Evolutionary conservation across 2,329 filamentous ascomycete species (phyloP).

Genomic region (Emergomyces orientalis): DNA sequence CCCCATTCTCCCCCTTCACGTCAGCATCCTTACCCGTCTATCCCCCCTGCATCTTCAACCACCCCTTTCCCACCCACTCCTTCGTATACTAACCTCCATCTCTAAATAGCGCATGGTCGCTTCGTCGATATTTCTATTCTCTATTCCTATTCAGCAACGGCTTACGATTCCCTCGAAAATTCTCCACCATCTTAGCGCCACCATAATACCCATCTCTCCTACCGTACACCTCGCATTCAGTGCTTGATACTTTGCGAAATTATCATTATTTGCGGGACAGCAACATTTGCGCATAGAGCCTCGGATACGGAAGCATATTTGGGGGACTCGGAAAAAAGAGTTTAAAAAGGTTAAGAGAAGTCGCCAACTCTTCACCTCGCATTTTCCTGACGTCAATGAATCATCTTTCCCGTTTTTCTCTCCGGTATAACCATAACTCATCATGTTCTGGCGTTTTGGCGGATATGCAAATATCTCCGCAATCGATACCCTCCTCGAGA

Average conservation of each 20-base stretch:
- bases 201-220: not conserved
- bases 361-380: not conserved
- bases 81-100: conserved; percentile 14
- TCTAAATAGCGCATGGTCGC: conserved; percentile 22
- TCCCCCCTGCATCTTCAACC: not conserved
- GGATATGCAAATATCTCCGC: conserved; percentile 96
- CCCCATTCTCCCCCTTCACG: not conserved
- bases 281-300: conserved; percentile 1
- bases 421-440: conserved; percentile 39
- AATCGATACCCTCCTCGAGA: conserved; percentile 94
- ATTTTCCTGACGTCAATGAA: conserved; percentile 6
- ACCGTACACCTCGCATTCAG: not conserved
- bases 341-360: not conserved
- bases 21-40: not conserved
- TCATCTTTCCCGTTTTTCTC: conserved; percentile 1
- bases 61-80: not conserved
- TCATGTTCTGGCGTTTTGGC: conserved; percentile 99
- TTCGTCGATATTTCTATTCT: conserved; percentile 20
- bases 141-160: conserved; percentile 9
- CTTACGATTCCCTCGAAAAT: not conserved
- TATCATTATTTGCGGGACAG: conserved; percentile 1
- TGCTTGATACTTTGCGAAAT: conserved; percentile 20
- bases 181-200: not conserved
- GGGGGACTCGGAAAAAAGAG: conserved; percentile 1
- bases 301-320: conserved; percentile 4